Evolutionary conservation across 2,329 filamentous ascomycete species (phyloP).

Genomic region (Penicillium sumatraense): DNA sequence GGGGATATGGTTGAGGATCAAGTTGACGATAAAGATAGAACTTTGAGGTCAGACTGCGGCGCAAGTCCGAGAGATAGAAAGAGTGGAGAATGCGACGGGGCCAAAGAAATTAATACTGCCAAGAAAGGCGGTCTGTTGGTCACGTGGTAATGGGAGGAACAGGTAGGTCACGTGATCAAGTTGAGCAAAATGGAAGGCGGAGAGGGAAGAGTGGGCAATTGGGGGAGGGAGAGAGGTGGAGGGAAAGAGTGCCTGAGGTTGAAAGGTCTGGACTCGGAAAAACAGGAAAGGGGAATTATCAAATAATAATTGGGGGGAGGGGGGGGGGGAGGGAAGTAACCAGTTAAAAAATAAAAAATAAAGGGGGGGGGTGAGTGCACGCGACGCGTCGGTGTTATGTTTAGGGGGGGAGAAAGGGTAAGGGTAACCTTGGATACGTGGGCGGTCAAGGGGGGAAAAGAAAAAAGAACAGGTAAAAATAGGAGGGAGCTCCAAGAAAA

Average conservation of each 20-base stretch:
- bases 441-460: slow-evolving; percentile 20
- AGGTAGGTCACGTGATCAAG: slow-evolving; percentile 10
- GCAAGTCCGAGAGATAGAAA: slow-evolving; percentile 30
- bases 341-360: slow-evolving; percentile 14
- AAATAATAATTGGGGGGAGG: slow-evolving; percentile 10
- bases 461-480: slow-evolving; percentile 15
- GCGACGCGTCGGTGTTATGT: slow-evolving; percentile 26
- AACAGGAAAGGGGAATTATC: slow-evolving; percentile 15
- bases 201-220: neutral
- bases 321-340: neutral
- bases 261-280: slow-evolving; percentile 3
- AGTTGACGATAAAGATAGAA: slow-evolving; percentile 17
- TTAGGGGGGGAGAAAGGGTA: slow-evolving; percentile 7
- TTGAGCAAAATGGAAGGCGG: neutral
- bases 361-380: slow-evolving; percentile 2
- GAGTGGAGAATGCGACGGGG: slow-evolving; percentile 46
- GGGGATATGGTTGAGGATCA: neutral
- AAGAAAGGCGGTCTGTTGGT: slow-evolving; percentile 40
- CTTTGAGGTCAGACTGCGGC: neutral
- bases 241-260: slow-evolving; percentile 6
- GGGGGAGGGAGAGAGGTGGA: neutral
- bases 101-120: slow-evolving; percentile 48
- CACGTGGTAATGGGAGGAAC: slow-evolving; percentile 40
- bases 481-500: slow-evolving; percentile 24
- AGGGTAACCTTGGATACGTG: slow-evolving; percentile 22